Conservation (phyloP, 352 stramenopile species). For the Phytophthora pini region DNA sequence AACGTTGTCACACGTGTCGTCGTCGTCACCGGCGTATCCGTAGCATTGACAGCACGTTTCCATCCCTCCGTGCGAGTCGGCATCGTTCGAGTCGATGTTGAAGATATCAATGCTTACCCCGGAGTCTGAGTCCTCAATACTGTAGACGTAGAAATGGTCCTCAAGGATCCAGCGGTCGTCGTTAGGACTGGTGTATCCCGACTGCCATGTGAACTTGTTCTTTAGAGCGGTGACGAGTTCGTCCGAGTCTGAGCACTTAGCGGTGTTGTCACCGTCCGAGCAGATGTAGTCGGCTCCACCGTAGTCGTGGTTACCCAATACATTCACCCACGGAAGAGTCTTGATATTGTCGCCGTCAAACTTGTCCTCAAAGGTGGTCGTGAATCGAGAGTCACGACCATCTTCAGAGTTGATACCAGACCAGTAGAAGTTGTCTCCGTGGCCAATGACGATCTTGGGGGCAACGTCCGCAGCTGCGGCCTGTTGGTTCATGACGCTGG, state of each 20-base stretch:
- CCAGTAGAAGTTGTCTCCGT: slow-evolving; percentile 81
- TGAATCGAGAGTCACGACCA: slow-evolving; percentile 58
- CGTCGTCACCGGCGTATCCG: slow-evolving; percentile 52
- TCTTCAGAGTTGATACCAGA: slow-evolving; percentile 54
- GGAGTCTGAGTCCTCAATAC: slow-evolving; percentile 41
- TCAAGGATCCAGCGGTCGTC: slow-evolving; percentile 59
- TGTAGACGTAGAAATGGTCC: slow-evolving; percentile 67
- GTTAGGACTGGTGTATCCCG: slow-evolving; percentile 55
- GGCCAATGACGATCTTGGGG: slow-evolving; percentile 64
- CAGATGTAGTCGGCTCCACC: slow-evolving; percentile 69
- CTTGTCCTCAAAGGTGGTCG: slow-evolving; percentile 64
- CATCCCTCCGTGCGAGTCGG: slow-evolving; percentile 50
- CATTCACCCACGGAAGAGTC: slow-evolving; percentile 67
- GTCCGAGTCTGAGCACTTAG: slow-evolving; percentile 30
- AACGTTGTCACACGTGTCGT: slow-evolving; percentile 51
- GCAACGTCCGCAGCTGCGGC: slow-evolving; percentile 41
- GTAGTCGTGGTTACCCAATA: slow-evolving; percentile 77
- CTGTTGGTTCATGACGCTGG: slow-evolving; percentile 62
- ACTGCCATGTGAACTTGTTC: slow-evolving; percentile 57
- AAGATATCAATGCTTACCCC: slow-evolving; percentile 67
- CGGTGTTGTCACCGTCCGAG: slow-evolving; percentile 32
- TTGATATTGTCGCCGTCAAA: slow-evolving; percentile 58
- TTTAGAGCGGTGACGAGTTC: slow-evolving; percentile 38
- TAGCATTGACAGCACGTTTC: slow-evolving; percentile 71
- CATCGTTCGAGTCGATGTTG: slow-evolving; percentile 66